Conservation (phyloP, 1,139 yeast genomes). For the Kodamaea derodonti region DNA sequence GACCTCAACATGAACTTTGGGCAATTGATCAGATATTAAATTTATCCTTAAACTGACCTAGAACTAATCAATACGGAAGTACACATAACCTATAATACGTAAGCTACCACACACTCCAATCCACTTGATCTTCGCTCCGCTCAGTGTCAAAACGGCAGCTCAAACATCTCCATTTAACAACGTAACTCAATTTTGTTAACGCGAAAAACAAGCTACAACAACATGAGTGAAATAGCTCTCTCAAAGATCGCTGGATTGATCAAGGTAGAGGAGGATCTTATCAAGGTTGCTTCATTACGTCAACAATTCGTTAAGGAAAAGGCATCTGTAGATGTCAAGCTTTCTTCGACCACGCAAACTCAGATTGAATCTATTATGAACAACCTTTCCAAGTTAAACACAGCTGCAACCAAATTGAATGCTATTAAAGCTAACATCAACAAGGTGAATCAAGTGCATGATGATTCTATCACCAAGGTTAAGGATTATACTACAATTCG, state of each 20-base stretch:
- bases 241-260: constrained; percentile 43
- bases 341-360: constrained; percentile 58
- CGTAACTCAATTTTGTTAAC: too few species aligned
- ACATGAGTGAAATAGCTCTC: constrained; percentile 46
- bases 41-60: too few species aligned
- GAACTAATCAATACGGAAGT: too few species aligned
- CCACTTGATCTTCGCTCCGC: too few species aligned
- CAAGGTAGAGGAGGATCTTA: constrained; percentile 54
- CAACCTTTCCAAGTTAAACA: constrained; percentile 34
- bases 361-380: constrained; percentile 53
- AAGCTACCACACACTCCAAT: too few species aligned
- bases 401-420: constrained; percentile 38
- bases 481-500: constrained; percentile 57
- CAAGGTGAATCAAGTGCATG: constrained; percentile 55
- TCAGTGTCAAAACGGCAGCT: too few species aligned
- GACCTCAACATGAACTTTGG: too few species aligned
- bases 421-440: constrained; percentile 52
- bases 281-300: constrained; percentile 49
- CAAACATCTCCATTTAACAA: too few species aligned
- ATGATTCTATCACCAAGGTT: constrained; percentile 49
- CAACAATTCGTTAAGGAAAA: constrained; percentile 68
- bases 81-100: too few species aligned
- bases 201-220: too few species aligned
- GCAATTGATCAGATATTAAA: too few species aligned
- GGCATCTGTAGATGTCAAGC: constrained; percentile 66